Percentiles rank a stretch among this genome's conserved stretches.
These are phyloP conservation scores for Diplodia sapinea DNA, from an alignment of 2,329 filamentous ascomycete genomes.

Conservation along the genomic window DNA sequence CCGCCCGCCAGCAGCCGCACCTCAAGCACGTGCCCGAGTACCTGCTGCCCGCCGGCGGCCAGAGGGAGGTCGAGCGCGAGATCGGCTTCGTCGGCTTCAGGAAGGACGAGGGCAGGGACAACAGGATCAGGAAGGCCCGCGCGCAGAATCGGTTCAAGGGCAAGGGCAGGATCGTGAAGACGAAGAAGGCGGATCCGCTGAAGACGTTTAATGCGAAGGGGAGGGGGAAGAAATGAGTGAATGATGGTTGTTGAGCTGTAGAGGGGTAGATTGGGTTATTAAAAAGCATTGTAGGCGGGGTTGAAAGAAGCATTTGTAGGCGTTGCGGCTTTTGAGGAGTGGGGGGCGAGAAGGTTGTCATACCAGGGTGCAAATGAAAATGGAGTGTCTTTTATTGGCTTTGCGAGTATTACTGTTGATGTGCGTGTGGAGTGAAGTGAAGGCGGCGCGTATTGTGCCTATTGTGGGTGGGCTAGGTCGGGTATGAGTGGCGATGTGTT, in stretches of 20 bases:
- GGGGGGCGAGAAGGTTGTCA: not conserved
- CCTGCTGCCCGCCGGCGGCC: constrained; percentile 76
- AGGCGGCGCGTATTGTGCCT: not conserved
- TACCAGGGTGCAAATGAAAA: not conserved
- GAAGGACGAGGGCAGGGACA: constrained; percentile 52
- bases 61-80: constrained; percentile 69
- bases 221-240: constrained; percentile 44
- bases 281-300: not conserved
- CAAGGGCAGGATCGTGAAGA: constrained; percentile 57
- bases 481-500: not conserved
- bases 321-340: not conserved
- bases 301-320: constrained; percentile 1
- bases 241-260: no score
- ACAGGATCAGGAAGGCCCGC: constrained; percentile 52
- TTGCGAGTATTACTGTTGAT: not conserved
- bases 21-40: constrained; percentile 95
- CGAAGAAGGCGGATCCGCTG: constrained; percentile 75
- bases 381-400: not conserved
- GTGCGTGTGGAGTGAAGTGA: not conserved
- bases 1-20: constrained; percentile 84
- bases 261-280: not conserved
- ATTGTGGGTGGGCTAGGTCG: not conserved
- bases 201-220: constrained; percentile 76
- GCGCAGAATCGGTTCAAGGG: constrained; percentile 51
- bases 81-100: constrained; percentile 77